Conservation (phyloP, 768 basidiomycete genomes). For the Suillus discolor region DNA sequence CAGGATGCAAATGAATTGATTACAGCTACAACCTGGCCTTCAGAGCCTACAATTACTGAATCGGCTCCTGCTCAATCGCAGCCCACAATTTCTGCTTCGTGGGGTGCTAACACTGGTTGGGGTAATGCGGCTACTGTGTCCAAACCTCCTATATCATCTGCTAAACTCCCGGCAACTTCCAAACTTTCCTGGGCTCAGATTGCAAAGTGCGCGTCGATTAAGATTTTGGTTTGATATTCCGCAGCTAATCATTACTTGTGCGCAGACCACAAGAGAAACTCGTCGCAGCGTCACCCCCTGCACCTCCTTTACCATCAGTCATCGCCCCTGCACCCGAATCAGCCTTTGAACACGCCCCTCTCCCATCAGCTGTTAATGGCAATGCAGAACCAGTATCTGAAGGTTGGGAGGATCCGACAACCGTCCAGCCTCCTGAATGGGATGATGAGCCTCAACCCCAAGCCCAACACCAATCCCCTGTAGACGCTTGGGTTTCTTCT, state of each 20-base stretch:
- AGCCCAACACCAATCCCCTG: constrained; percentile 16
- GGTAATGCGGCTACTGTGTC: constrained; percentile 24
- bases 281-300: constrained; percentile 41
- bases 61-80: constrained; percentile 10
- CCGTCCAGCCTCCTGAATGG: constrained; percentile 67
- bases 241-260: constrained; percentile 9
- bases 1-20: constrained; percentile 19
- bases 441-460: constrained; percentile 62
- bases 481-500: constrained; percentile 32
- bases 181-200: constrained; percentile 88
- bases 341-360: constrained; percentile 23
- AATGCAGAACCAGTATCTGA: constrained; percentile 38
- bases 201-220: constrained; percentile 56
- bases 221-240: constrained; percentile 5
- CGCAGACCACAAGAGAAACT: constrained; percentile 69
- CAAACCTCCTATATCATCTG: constrained; percentile 28
- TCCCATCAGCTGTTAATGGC: constrained; percentile 31
- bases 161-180: constrained; percentile 67
- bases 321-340: constrained; percentile 26
- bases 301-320: constrained; percentile 24
- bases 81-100: constrained; percentile 35
- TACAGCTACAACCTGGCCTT: constrained; percentile 14
- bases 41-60: constrained; percentile 20
- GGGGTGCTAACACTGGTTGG: constrained; percentile 41
- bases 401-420: constrained; percentile 77